Evolutionary conservation across 1,284 basidiomycete species (phyloP), one percentile per base, ranked within the genome.

Genomic region (Ceratobasidium sp.): DNA sequence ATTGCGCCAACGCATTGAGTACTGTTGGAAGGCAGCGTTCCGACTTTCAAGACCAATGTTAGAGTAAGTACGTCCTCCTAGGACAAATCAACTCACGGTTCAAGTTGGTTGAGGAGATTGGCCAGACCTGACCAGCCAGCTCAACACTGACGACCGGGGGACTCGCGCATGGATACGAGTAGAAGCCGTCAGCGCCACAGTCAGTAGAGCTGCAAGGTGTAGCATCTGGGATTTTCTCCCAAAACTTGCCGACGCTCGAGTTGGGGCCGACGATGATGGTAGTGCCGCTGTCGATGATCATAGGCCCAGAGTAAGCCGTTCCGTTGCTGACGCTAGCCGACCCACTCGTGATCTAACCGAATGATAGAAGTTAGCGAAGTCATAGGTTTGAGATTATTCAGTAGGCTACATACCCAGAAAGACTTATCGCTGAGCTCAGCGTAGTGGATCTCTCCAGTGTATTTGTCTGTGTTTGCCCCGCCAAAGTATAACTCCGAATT

Each of bases 1-100:
- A 96, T 89, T 0, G 91, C 93, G 39, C 94, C 95, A 5, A 94
- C 84, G 84, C 95, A 97, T 67, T 84, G 82, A 12, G 85, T 86
- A 20, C 53, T n/a, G 20, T 44, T n/a, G 18, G 56, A 44, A 3
- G 33, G 39, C 69, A 60, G 23, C 46, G 55, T 39, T 23, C 39
- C 55, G 15, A 20, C 55, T 56, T 51, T 23, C 44, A 53, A 33
- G 67, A 26, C 12, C 7, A 53, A 46, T 6, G 13, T 6, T 28
- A 13, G 28, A 53, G 67, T 69, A 49, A 69, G 49, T 6, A 4
- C 44, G 18, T n/a, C 26, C 6, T 10, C 9, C 28, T 5, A 46
- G 15, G 10, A 42, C 23, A 4, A 49, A 12, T 23, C 10, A 68
- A 68, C 68, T 58, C 28, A 58, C 68, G 85, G 84, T 94, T 97